Base-by-base conservation (phyloP, 495 filamentous ascomycete genomes). In the Annulohypoxylon moriforme region DNA sequence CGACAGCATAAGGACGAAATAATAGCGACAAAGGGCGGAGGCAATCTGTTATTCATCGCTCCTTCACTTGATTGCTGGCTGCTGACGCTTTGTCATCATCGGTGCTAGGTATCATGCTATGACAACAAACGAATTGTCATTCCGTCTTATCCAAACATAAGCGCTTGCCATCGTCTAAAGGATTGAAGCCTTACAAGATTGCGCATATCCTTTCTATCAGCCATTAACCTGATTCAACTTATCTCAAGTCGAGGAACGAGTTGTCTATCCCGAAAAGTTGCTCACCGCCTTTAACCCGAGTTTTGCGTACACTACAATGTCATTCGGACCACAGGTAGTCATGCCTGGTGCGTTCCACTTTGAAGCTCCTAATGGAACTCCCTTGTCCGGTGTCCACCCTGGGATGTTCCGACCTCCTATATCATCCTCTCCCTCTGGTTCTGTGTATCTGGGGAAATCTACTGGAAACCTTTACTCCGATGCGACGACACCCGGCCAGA, bases 381-480 rank as follows among this genome's bases (percentile, higher is more conserved):
- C 81, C 31, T 77, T 86, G n/a, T 57, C 85, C 81, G 22, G 84
- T 81, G 78, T 81, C 81, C 76, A 89, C 87, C 81, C 85, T 73
- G 77, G 87, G 77, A 79, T 94, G 72, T 94, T 93, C 76, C 91
- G 89, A 65, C 86, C 90, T 1, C 91, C 92, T 4, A 77, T 81
- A n/a, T 88, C 91, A 14, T 85, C 88, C 4, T 89, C 90, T 4
- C 82, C 87, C 2, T 87, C 89, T 7, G 87, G 83, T 25, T 89
- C 90, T 8, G 72, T 88, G 16, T 88, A 90, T 70, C 80, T 87
- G 4, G 75, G 78, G 13, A 81, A 81, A 65, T 89, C 89, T 8
- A 87, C 89, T 8, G 80, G 80, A 20, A 89, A 84, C 44, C 68
- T 88, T 22, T 81, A 82, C 36, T 81, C 80, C 22, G 80, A 85